phyloP scores from a whole-genome alignment of 169 alveolate genomes.

The Plasmodium fragile region DNA sequence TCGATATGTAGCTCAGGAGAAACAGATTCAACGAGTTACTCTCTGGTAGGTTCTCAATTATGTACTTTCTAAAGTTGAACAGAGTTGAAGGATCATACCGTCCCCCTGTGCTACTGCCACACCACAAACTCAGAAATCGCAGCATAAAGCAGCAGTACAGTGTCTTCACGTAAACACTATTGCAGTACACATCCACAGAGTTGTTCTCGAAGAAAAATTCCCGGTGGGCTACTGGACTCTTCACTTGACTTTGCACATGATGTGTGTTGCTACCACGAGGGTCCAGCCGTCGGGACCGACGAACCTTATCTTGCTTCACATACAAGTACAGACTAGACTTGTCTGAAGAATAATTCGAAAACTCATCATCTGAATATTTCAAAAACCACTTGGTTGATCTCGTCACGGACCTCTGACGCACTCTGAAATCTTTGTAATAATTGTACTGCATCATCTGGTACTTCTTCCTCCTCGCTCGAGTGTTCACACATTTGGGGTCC shows the following conservation, averaged over 20 bases:
- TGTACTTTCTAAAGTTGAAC: slow-evolving; percentile 23
- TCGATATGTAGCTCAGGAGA: slow-evolving; percentile 71
- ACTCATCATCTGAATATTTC: slow-evolving; percentile 28
- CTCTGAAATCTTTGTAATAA: slow-evolving; percentile 13
- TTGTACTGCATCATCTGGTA: slow-evolving; percentile 32
- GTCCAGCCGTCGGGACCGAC: neutral
- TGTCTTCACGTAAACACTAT: slow-evolving; percentile 61
- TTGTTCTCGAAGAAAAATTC: slow-evolving; percentile 19
- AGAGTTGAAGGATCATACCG: slow-evolving; percentile 13
- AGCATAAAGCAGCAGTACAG: slow-evolving; percentile 59
- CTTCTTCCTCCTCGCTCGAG: neutral
- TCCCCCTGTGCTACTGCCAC: neutral
- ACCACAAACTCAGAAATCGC: slow-evolving; percentile 59
- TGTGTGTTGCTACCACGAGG: neutral
- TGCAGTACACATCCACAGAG: slow-evolving; percentile 23
- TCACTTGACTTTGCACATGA: neutral
- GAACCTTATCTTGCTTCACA: neutral
- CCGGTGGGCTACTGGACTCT: too few species aligned
- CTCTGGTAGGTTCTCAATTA: slow-evolving; percentile 21
- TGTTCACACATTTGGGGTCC: neutral
- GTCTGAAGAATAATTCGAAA: slow-evolving; percentile 9
- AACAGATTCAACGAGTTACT: slow-evolving; percentile 34
- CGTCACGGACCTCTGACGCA: neutral
- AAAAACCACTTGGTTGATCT: neutral
- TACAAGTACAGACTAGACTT: slow-evolving; percentile 43